These are phyloP conservation scores for Pistacia integerrima DNA, from an alignment of 345 rosid genomes.

Conservation along the genomic window DNA sequence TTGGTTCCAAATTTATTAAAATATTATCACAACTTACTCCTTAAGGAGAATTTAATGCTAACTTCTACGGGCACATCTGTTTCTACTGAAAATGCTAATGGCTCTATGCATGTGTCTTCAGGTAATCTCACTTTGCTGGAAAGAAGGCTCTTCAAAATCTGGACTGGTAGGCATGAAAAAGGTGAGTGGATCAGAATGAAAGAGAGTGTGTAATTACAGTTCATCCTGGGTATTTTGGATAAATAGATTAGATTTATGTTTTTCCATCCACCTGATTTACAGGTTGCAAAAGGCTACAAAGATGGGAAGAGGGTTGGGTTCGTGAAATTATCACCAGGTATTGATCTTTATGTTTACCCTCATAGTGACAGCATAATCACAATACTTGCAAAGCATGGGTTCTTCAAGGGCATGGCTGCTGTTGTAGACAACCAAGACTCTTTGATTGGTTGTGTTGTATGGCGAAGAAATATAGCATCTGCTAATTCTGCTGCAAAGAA, in stretches of 20 bases:
- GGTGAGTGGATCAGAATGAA: constrained; percentile 24
- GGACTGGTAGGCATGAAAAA: constrained; percentile 32
- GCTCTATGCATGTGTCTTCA: constrained; percentile 21
- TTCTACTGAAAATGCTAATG: constrained; percentile 1
- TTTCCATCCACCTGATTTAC: constrained; percentile 14
- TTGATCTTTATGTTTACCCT: constrained; percentile 39
- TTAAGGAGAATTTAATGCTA: no score
- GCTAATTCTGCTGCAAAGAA: constrained; percentile 13
- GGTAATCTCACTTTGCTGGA: constrained; percentile 42
- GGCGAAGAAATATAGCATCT: constrained; percentile 27
- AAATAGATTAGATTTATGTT: background rate
- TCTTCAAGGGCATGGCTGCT: constrained; percentile 43
- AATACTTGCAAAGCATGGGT: constrained; percentile 41
- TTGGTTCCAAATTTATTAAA: background rate
- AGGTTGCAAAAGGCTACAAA: constrained; percentile 35
- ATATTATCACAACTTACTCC: no score
- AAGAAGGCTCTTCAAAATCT: constrained; percentile 38
- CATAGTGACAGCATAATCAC: constrained; percentile 35
- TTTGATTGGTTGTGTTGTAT: constrained; percentile 36
- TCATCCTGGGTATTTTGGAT: constrained; percentile 8
- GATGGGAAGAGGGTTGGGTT: constrained; percentile 35
- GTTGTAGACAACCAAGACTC: constrained; percentile 31
- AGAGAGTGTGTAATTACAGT: constrained; percentile 6
- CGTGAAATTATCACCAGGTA: constrained; percentile 31
- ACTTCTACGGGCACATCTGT: no score